Percentiles rank a stretch among this genome's conserved stretches.
Conservation (phyloP, 2,329 filamentous ascomycete genomes). For the Aspergillus pseudoviridinutans region DNA sequence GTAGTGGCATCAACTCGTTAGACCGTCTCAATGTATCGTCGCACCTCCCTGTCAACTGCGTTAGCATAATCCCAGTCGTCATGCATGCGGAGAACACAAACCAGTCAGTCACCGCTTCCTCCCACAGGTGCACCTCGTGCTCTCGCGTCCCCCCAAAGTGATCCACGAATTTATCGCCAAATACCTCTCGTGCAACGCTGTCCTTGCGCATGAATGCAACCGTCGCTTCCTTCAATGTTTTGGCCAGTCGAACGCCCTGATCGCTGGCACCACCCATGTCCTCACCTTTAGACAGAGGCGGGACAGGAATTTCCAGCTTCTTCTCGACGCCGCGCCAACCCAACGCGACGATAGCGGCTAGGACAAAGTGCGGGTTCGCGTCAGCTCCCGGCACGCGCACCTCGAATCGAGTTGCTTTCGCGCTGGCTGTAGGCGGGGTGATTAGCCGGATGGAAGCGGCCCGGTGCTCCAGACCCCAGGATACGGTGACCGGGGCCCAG, state of each 20-base stretch:
- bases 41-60: constrained; percentile 59
- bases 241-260: constrained; percentile 73
- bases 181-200: constrained; percentile 87
- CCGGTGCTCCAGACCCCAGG: constrained; percentile 93
- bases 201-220: constrained; percentile 69
- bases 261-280: constrained; percentile 71
- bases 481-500: constrained; percentile 96
- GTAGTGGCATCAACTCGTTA: constrained; percentile 23
- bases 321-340: constrained; percentile 91
- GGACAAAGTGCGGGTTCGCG: constrained; percentile 80
- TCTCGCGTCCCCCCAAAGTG: constrained; percentile 90
- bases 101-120: constrained; percentile 97
- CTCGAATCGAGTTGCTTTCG: constrained; percentile 86
- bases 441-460: constrained; percentile 89
- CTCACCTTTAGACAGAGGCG: constrained; percentile 80
- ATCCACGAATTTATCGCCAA: constrained; percentile 93
- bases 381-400: constrained; percentile 93
- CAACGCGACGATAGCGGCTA: constrained; percentile 79
- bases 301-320: constrained; percentile 76
- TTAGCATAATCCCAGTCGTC: constrained; percentile 12
- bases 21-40: constrained; percentile 75
- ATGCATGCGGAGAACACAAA: constrained; percentile 46
- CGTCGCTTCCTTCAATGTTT: constrained; percentile 79
- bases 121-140: constrained; percentile 86
- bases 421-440: constrained; percentile 76